Conservation (phyloP, 2,329 filamentous ascomycete species). For the Emmonsia crescens region DNA sequence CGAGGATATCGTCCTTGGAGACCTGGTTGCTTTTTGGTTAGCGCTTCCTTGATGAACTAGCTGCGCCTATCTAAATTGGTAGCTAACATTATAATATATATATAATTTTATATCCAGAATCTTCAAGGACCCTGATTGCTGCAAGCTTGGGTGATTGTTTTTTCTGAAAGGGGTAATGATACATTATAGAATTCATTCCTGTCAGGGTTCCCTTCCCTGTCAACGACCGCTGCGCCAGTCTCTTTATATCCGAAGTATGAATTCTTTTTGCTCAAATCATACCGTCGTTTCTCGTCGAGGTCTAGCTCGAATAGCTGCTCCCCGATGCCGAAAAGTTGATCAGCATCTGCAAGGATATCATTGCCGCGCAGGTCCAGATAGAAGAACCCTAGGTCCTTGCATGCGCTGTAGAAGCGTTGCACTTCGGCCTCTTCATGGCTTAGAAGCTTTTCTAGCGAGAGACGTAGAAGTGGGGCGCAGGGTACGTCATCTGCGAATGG, state of each 20-base stretch:
- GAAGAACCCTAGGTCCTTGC: slow-evolving; percentile 46
- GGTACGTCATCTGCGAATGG: slow-evolving; percentile 34
- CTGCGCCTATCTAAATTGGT: not conserved
- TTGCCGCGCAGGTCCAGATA: slow-evolving; percentile 41
- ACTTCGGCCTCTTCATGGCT: slow-evolving; percentile 26
- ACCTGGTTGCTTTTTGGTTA: slow-evolving; percentile 22
- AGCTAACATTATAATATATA: not conserved
- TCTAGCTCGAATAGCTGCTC: slow-evolving; percentile 39
- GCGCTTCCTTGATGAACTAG: not conserved
- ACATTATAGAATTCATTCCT: slow-evolving; percentile 48
- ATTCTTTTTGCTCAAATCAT: slow-evolving; percentile 41
- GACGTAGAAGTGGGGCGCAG: slow-evolving; percentile 34
- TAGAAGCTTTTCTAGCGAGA: slow-evolving; percentile 31
- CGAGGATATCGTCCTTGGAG: slow-evolving; percentile 44
- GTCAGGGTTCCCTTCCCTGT: slow-evolving; percentile 39
- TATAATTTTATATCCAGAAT: not conserved
- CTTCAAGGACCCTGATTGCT: not conserved
- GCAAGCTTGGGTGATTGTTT: not conserved
- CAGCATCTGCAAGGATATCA: slow-evolving; percentile 33
- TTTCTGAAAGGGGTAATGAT: slow-evolving; percentile 1
- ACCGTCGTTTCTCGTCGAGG: slow-evolving; percentile 43
- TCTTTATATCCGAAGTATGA: slow-evolving; percentile 47
- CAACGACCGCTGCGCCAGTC: slow-evolving; percentile 37
- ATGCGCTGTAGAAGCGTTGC: slow-evolving; percentile 28
- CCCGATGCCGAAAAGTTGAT: slow-evolving; percentile 38